Conservation (phyloP, 352 stramenopile genomes). For the Sclerospora graminicola region DNA sequence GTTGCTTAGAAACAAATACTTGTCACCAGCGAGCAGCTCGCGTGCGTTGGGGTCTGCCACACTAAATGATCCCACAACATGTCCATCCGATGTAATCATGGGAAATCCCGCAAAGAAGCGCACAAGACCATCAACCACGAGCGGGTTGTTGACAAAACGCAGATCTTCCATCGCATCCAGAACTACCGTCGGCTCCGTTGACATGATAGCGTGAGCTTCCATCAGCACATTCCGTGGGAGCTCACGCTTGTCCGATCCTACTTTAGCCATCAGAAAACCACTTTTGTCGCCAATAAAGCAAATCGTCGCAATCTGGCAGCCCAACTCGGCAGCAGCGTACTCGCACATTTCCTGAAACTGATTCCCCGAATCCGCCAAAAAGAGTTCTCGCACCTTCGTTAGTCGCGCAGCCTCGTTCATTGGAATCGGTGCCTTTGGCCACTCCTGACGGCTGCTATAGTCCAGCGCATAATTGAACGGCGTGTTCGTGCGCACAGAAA, state of each 20-base stretch:
- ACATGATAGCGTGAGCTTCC: conserved; percentile 78
- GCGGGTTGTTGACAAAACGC: conserved; percentile 69
- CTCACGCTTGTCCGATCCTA: conserved; percentile 69
- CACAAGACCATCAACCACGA: conserved; percentile 62
- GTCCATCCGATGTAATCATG: conserved; percentile 55
- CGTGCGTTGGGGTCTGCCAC: not conserved
- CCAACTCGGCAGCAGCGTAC: conserved; percentile 68
- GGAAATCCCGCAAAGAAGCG: conserved; percentile 80
- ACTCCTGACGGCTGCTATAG: conserved; percentile 74
- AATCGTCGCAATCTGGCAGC: conserved; percentile 71
- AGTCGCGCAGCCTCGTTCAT: conserved; percentile 51
- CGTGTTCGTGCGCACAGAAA: conserved; percentile 52
- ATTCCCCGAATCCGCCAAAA: conserved; percentile 59
- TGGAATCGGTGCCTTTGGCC: conserved; percentile 69
- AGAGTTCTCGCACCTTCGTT: conserved; percentile 60
- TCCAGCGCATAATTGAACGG: conserved; percentile 71
- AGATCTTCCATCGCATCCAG: conserved; percentile 70
- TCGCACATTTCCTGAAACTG: conserved; percentile 86
- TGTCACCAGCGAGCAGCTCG: not conserved
- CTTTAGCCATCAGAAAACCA: conserved; percentile 72
- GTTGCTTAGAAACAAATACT: not conserved
- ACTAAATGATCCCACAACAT: conserved; percentile 44
- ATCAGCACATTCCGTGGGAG: conserved; percentile 70
- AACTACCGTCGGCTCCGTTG: conserved; percentile 58
- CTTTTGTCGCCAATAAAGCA: conserved; percentile 50